Base-by-base conservation (phyloP, 2,329 filamentous ascomycete genomes). In the Claviceps capensis region DNA sequence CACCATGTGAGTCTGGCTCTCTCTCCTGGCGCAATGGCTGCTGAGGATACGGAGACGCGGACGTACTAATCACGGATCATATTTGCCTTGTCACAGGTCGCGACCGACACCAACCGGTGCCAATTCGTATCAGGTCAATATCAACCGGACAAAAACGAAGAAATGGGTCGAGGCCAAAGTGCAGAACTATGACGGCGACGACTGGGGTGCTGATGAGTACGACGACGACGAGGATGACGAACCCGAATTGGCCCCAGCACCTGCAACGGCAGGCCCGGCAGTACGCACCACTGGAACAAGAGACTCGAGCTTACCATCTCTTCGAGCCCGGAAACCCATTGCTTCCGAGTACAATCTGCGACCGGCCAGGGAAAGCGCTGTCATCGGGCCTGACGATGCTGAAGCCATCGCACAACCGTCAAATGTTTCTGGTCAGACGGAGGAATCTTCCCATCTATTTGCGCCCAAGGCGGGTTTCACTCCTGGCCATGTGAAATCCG, bases 141-240 rank as follows among this genome's bases (percentile, higher is more conserved):
- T 96, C 48, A 91, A 87, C 69, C 83, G 91, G 55, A 79, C 82
- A 52, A 95, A 95, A 71, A 96, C 90, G 52, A 86, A 84, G 69
- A 95, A 95, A 78, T 97, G 91, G 91, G 85, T 91, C 40, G 85
- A 95, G 62, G 91, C 91, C 38, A 91, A 90, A 67, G 76, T 81
- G 53, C 83, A 86, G 60, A 86, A 81, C 63, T 97, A 97, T 63
- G 90, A 91, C 61, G 91, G 90, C 56, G 89, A 94, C 61, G 91
- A 95, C 63, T 96, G 91, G 90, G 91, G 88, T 38, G 85, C 75
- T 52, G 81, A 84, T 38, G 79, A 83, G 8, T 77, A 80, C 53
- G 77, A 81, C 56, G 89, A 94, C 61, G 91, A 95, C 63, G 79
- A 83, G n/a, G 78, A 82, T 51, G 76, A 79, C 42, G 68, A 72